These are phyloP conservation scores for Paecilomyces sp. DNA, from an alignment of 2,329 filamentous ascomycete genomes.

Conservation along the genomic window DNA sequence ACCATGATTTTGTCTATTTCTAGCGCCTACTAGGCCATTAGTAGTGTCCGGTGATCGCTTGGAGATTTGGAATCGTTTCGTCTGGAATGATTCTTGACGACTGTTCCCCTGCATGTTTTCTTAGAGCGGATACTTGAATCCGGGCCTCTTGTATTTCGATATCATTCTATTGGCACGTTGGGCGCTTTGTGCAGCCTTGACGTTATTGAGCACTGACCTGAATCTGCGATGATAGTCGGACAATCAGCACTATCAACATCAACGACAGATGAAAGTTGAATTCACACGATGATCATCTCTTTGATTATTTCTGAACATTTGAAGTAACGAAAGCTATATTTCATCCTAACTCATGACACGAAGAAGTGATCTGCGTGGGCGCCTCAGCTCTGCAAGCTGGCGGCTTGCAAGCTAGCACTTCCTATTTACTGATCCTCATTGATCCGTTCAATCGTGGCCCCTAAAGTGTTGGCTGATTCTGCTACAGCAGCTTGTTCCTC, in stretches of 20 bases:
- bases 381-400: neutral
- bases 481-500: conserved; percentile 8
- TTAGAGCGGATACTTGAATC: neutral
- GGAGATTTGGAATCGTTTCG: neutral
- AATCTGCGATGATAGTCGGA: no score
- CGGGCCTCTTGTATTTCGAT: neutral
- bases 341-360: no score
- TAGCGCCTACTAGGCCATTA: neutral
- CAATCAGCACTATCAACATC: no score
- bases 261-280: no score
- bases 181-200: neutral
- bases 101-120: neutral
- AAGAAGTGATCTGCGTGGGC: no score
- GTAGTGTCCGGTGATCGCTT: neutral
- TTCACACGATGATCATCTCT: no score
- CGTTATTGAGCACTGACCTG: neutral
- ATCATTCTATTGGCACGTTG: neutral
- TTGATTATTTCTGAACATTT: no score
- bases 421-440: neutral
- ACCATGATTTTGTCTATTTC: neutral
- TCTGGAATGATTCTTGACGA: neutral
- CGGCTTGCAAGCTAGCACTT: neutral
- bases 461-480: neutral
- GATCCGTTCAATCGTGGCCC: neutral
- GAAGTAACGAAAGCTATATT: no score